phyloP scores from a whole-genome alignment of 306 rosid genomes.

The Prinsepia uniflora region DNA sequence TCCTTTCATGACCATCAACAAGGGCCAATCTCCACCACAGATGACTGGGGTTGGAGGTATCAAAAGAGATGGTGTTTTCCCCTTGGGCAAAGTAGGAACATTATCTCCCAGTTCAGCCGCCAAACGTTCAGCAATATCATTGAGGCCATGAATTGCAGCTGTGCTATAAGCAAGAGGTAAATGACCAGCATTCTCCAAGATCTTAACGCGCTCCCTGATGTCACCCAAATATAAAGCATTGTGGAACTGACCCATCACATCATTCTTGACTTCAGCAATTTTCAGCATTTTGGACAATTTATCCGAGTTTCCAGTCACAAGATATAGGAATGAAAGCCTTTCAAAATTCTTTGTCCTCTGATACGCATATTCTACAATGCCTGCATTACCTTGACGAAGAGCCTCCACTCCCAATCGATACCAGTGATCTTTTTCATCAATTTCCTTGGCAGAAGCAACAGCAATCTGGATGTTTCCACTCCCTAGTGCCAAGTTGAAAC shows the following conservation, averaged over 20 bases:
- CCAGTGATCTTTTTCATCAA: slow-evolving; percentile 92
- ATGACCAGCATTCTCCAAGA: slow-evolving; percentile 78
- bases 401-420: slow-evolving; percentile 79
- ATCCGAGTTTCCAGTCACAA: slow-evolving; percentile 71
- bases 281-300: slow-evolving; percentile 83
- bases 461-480: slow-evolving; percentile 89
- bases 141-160: slow-evolving; percentile 67
- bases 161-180: slow-evolving; percentile 74
- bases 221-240: slow-evolving; percentile 87
- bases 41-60: slow-evolving; percentile 64
- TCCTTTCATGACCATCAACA: slow-evolving; percentile 69
- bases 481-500: slow-evolving; percentile 83
- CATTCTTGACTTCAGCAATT: slow-evolving; percentile 85
- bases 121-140: slow-evolving; percentile 64
- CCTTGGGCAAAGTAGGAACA: slow-evolving; percentile 60
- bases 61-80: slow-evolving; percentile 60
- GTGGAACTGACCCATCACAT: slow-evolving; percentile 93
- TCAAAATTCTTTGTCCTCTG: slow-evolving; percentile 89
- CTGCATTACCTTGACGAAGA: slow-evolving; percentile 83
- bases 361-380: slow-evolving; percentile 84
- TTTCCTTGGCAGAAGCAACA: slow-evolving; percentile 86
- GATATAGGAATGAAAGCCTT: slow-evolving; percentile 77
- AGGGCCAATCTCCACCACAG: slow-evolving; percentile 80
- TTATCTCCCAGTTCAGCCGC: slow-evolving; percentile 72
- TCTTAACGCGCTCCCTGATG: slow-evolving; percentile 62